Conservation (phyloP, 2,329 filamentous ascomycete genomes). For the Penicillium sp. region DNA sequence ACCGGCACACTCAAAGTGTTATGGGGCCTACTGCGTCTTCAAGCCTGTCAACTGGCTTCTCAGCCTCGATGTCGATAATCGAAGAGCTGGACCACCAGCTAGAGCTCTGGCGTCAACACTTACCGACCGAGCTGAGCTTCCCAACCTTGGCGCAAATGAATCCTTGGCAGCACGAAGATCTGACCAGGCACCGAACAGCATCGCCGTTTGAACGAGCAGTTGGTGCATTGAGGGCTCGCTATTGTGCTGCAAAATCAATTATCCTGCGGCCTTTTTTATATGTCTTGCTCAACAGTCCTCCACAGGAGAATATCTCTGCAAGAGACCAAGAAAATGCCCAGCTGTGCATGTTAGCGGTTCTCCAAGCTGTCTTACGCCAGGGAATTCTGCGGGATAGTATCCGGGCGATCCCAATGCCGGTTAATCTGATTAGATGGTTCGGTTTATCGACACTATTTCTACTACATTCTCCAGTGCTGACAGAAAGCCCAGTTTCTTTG, state of each 20-base stretch:
- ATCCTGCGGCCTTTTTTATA: slow-evolving; percentile 4
- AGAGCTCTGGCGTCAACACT: slow-evolving; percentile 2
- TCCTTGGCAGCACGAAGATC: background rate
- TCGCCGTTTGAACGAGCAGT: background rate
- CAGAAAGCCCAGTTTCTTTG: background rate
- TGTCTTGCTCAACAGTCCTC: background rate
- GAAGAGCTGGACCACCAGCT: slow-evolving; percentile 7
- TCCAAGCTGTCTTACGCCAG: background rate
- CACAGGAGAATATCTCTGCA: background rate
- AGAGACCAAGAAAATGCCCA: slow-evolving; percentile 1
- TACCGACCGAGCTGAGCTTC: background rate
- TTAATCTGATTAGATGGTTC: background rate
- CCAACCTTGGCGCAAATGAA: background rate
- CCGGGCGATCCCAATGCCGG: background rate
- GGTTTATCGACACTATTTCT: background rate
- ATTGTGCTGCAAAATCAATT: slow-evolving; percentile 5
- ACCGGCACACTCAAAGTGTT: background rate
- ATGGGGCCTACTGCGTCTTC: background rate
- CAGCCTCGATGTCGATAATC: background rate
- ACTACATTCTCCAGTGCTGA: background rate
- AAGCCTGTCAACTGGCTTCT: slow-evolving; percentile 3
- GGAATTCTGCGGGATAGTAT: slow-evolving; percentile 1
- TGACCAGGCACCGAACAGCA: background rate
- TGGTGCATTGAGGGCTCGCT: slow-evolving; percentile 4
- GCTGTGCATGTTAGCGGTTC: background rate